These are phyloP conservation scores for Dinochytrium kinnereticum DNA, from an alignment of 371 early-diverging fungal genomes.

Conservation along the genomic window DNA sequence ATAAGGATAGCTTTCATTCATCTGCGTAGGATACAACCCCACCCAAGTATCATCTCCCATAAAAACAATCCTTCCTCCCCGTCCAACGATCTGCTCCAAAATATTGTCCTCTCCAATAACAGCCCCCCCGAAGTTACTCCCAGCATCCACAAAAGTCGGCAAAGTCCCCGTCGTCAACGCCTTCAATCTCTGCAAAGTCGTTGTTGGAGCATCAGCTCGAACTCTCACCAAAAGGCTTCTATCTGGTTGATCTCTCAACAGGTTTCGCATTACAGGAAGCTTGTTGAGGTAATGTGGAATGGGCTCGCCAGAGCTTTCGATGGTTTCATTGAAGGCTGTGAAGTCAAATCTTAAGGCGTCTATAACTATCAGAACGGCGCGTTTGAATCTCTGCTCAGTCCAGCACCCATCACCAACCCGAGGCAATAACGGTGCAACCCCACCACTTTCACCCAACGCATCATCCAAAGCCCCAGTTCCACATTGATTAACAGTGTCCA, in stretches of 20 bases:
- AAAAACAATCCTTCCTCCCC: slow-evolving; percentile 66
- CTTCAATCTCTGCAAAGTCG: slow-evolving; percentile 94
- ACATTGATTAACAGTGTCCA: slow-evolving; percentile 63
- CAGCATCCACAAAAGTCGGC: slow-evolving; percentile 94
- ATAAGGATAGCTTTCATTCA: slow-evolving; percentile 70
- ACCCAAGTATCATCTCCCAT: slow-evolving; percentile 98
- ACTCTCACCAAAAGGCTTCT: slow-evolving; percentile 79
- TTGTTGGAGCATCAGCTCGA: slow-evolving; percentile 96
- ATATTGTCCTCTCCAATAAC: slow-evolving; percentile 86
- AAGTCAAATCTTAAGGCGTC: slow-evolving; percentile 94
- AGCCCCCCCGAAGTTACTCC: slow-evolving; percentile 87
- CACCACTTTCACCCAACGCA: background rate
- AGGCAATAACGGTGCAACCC: background rate
- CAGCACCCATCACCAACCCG: slow-evolving; percentile 42
- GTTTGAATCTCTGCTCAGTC: slow-evolving; percentile 65
- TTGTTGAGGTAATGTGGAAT: slow-evolving; percentile 73
- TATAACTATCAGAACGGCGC: slow-evolving; percentile 78
- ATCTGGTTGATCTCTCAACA: slow-evolving; percentile 60
- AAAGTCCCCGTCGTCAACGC: slow-evolving; percentile 88
- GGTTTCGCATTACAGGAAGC: slow-evolving; percentile 69
- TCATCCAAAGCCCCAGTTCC: background rate
- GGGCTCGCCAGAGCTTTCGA: slow-evolving; percentile 34
- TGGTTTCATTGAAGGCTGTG: slow-evolving; percentile 44
- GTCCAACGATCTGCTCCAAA: slow-evolving; percentile 65
- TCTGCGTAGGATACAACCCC: slow-evolving; percentile 73